Evolutionary conservation across 139 green algal species (phyloP).

Genomic region (Nannochloris sp.): DNA sequence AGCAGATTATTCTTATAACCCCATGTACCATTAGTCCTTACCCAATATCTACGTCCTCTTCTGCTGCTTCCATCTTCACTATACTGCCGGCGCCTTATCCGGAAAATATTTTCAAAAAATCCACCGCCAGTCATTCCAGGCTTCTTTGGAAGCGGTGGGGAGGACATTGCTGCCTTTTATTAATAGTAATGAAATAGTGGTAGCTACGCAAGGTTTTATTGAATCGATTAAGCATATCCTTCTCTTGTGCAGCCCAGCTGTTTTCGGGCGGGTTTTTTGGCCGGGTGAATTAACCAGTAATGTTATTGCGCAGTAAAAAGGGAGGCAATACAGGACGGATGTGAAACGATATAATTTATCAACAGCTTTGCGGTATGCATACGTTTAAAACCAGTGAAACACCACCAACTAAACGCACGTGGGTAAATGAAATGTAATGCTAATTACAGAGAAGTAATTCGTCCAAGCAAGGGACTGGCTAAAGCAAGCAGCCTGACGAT

Average conservation of each 20-base stretch:
- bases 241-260: background rate
- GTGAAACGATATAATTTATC: no score
- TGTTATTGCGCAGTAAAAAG: background rate
- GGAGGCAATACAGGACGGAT: background rate
- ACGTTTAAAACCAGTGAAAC: no score
- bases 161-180: no score
- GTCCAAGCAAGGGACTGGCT: no score
- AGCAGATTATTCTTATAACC: no score
- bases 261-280: background rate
- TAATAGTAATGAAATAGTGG: background rate
- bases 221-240: background rate
- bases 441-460: no score
- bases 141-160: background rate
- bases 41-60: background rate
- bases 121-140: background rate
- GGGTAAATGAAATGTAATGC: no score
- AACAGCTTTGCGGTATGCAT: no score
- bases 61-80: background rate
- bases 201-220: background rate
- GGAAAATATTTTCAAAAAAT: background rate
- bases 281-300: background rate
- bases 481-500: no score
- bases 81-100: background rate
- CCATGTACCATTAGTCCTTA: no score
- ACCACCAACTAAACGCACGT: no score